Percentiles rank a stretch among this genome's conserved stretches.
Conservation (phyloP, 1,284 basidiomycete genomes). For the Cryptococcus sp. region DNA sequence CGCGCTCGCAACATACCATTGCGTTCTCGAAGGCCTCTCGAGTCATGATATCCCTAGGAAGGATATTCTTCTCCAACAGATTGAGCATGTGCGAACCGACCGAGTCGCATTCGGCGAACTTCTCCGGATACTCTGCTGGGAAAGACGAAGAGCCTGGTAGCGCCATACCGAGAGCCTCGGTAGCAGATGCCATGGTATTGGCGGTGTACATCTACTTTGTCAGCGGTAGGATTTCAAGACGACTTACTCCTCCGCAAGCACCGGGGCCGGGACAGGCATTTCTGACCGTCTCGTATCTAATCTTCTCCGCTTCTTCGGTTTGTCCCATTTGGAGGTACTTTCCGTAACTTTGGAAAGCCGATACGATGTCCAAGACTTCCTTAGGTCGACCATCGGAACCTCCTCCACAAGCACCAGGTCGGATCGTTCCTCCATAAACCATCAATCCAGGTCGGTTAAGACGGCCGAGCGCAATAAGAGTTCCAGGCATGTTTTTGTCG, state of each 20-base stretch:
- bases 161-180: constrained; percentile 92
- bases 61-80: constrained; percentile 83
- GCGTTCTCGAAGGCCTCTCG: constrained; percentile 92
- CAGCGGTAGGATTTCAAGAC: neutral
- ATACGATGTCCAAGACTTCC: constrained; percentile 78
- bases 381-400: constrained; percentile 35
- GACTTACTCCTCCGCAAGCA: constrained; percentile 85
- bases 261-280: constrained; percentile 92
- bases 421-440: constrained; percentile 95
- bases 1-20: constrained; percentile 54
- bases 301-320: constrained; percentile 72
- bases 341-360: constrained; percentile 92
- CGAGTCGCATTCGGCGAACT: constrained; percentile 68
- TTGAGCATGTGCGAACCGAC: constrained; percentile 76
- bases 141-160: constrained; percentile 92
- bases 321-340: constrained; percentile 84
- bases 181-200: constrained; percentile 90
- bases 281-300: constrained; percentile 75
- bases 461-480: constrained; percentile 84
- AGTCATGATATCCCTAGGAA: constrained; percentile 94
- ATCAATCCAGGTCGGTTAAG: constrained; percentile 91
- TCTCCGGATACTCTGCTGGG: constrained; percentile 82
- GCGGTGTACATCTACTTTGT: constrained; percentile 65
- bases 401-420: constrained; percentile 73
- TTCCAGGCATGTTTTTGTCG: constrained; percentile 98